Evolutionary conservation across 176 grass and related monocot species (phyloP), one percentile per base, ranked within the genome.

Genomic region (Poa pratensis): DNA sequence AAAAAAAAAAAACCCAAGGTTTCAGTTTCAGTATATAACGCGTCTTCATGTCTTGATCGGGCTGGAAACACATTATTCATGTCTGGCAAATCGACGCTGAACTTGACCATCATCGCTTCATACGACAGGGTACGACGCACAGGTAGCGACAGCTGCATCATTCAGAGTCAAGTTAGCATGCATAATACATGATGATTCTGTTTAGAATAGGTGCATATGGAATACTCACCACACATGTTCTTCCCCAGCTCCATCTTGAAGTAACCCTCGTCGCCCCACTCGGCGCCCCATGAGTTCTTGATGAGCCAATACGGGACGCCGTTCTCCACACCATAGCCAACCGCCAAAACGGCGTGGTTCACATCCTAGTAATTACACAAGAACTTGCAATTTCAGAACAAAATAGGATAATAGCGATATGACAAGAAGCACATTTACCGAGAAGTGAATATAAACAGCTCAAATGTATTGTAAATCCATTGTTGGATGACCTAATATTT

Each of bases 221-320:
- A 84, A 52, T 74, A 90, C 96, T 87, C 32, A 99, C 96, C 96
- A 6, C 96, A 99, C 96, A 99, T 99, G 86, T 99, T 99, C 88
- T 99, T 99, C 34, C 94, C 96, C 61, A 99, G 24, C 68, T 99
- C 96, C 96, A 99, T 99, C 86, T 99, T 99, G 94, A 99, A 99
- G 88, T 99, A 96, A 51, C 96, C 96, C 43, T 92, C 34, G 2
- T 79, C 78, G 45, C 96, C 96, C 96, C 96, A 99, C 18, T 99
- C 88, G 2, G 66, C 84, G 11, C 96, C 96, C 96, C 96, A 99
- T 30, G 96, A 99, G 87, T 99, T 99, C 90, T 99, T 99, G 79
- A 99, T 92, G 20, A 99, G 86, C 96, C 96, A 99, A 54, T 96
- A 99, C 4, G 91, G 88, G 18, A 94, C 63, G 5, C 91, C 91